A percentile compares a stretch with the other conserved stretches of the same genome.
Conservation (phyloP, 2,329 filamentous ascomycete species). For the Claviceps fusiformis region DNA sequence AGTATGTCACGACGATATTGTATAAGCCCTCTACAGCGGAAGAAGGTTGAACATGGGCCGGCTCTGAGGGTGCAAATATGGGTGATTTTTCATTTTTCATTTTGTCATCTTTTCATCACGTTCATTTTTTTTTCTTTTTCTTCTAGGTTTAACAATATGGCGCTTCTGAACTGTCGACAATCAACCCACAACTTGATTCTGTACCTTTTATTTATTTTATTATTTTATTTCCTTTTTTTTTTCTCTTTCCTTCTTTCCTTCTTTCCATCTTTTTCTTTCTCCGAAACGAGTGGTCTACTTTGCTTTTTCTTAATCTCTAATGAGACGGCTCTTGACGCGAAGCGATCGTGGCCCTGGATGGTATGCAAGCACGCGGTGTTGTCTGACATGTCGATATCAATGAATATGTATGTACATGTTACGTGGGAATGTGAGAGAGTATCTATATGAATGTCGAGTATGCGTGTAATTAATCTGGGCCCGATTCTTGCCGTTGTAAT, state of each 20-base stretch:
- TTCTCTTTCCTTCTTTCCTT: not conserved
- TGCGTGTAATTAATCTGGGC: no score
- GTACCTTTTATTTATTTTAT: not conserved
- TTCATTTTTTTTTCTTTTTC: not conserved
- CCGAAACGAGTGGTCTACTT: no score
- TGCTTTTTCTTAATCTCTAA: not conserved
- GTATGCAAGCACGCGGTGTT: not conserved
- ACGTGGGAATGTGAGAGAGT: not conserved
- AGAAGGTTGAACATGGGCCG: conserved; percentile 19
- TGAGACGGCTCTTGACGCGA: not conserved
- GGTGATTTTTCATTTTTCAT: no score
- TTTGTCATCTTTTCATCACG: no score
- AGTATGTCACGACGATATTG: conserved; percentile 97
- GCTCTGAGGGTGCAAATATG: not conserved
- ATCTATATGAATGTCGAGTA: not conserved
- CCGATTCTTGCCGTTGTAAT: no score
- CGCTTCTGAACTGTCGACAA: no score
- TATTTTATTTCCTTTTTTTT: no score
- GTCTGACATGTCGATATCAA: not conserved
- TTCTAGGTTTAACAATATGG: not conserved
- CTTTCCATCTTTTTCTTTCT: no score
- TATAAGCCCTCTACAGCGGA: conserved; percentile 74
- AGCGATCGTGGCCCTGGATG: not conserved
- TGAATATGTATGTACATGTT: not conserved
- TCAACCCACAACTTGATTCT: no score